phyloP scores from a whole-genome alignment of 163 green algal genomes.

The Chloroidium sp. region DNA sequence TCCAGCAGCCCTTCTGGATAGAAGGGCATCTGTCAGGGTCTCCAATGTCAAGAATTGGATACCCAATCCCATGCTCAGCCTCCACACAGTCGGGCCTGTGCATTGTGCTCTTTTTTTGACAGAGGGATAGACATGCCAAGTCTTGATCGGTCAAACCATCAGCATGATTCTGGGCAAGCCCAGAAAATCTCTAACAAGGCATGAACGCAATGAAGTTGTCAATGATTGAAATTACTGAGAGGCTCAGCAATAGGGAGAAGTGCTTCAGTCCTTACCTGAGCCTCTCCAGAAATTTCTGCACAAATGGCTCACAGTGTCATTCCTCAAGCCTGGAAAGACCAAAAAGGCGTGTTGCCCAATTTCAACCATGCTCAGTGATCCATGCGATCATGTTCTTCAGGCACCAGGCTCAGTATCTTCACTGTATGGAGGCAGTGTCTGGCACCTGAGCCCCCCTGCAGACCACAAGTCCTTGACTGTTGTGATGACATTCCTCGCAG shows the following conservation, averaged over 20 bases:
- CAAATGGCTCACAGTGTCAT: too few species aligned
- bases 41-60: slow-evolving; percentile 81
- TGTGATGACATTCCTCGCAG: slow-evolving; percentile 4
- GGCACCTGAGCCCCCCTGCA: slow-evolving; percentile 14
- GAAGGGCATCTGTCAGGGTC: slow-evolving; percentile 41
- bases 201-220: too few species aligned
- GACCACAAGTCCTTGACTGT: slow-evolving; percentile 24
- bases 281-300: background rate
- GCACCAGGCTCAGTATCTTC: background rate
- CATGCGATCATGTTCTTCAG: background rate
- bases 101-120: background rate
- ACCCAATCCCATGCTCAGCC: slow-evolving; percentile 62
- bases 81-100: slow-evolving; percentile 56
- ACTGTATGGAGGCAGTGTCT: background rate
- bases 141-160: background rate
- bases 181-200: too few species aligned
- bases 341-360: background rate
- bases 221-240: too few species aligned
- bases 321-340: too few species aligned
- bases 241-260: too few species aligned
- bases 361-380: slow-evolving; percentile 9
- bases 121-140: background rate
- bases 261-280: background rate
- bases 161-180: background rate
- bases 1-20: background rate